Evolutionary conservation across 495 filamentous ascomycete genomes (phyloP), one percentile per base, ranked within the genome.

Genomic region (Penicillium pancosmium): DNA sequence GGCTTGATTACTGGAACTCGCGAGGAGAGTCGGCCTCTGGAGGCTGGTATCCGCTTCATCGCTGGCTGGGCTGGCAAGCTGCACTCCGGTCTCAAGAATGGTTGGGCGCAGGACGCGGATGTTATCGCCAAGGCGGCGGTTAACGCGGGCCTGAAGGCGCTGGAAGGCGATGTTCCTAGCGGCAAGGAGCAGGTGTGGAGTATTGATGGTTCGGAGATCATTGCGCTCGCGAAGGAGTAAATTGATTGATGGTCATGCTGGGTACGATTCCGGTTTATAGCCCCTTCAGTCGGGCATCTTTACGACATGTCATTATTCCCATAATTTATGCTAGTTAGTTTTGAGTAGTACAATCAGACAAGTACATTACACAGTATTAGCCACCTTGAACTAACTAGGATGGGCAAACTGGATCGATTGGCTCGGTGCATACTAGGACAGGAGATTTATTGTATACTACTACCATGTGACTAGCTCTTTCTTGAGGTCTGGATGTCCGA

Each of bases 101-200:
- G 57, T 12, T 84, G 86, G 77, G 90, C 86, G 4, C 89, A 92
- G 78, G 91, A 95, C 52, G 84, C 82, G 11, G 84, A 87, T 54
- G 84, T 88, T 16, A 89, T 96, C 70, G 91, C 76, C 5, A 82
- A 82, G 59, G 91, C 91, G 21, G 88, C 89, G 10, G 86, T 94
- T 10, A 74, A 68, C 59, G 74, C 76, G 47, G 75, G 75, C 1
- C 55, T 80, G 12, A 78, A 77, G 64, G 79, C 80, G 15, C 64
- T 81, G 50, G 66, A 80, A 41, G 80, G 75, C 19, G 74, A 81
- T 59, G 70, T 75, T 36, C 77, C 77, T 38, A 63, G 59, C 51
- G 78, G 73, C 12, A 71, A 71, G 66, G 74, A 78, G 57, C 78
- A 78, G 61, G 73, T 78, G 40, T 80, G 77, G 77, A 49, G 60